Conservation (phyloP, 1,284 basidiomycete genomes). For the Sanguinoderma infundibulare region DNA sequence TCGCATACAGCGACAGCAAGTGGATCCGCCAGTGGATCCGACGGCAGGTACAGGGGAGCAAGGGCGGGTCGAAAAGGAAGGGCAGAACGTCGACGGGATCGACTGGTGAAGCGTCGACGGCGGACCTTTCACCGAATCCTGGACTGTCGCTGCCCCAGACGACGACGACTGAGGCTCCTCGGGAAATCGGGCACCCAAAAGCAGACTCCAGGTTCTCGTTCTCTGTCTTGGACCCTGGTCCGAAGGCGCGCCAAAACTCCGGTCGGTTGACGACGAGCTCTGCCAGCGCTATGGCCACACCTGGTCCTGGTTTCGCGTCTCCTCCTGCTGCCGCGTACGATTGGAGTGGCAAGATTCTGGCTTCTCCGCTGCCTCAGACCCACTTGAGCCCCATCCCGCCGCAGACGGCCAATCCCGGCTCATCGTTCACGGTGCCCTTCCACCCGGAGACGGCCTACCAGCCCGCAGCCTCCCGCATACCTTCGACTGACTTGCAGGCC, state of each 20-base stretch:
- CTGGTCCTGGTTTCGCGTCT: background rate
- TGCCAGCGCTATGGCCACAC: background rate
- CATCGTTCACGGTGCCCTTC: slow-evolving; percentile 23
- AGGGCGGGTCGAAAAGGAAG: slow-evolving; percentile 4
- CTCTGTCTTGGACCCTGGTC: background rate
- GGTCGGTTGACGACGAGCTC: background rate
- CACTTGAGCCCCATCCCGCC: background rate
- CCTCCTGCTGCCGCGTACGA: background rate
- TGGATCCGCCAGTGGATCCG: slow-evolving; percentile 31
- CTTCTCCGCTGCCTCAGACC: background rate
- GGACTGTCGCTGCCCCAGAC: too few species aligned
- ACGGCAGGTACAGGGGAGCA: slow-evolving; percentile 10
- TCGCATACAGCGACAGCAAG: slow-evolving; percentile 19
- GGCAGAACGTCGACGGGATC: background rate
- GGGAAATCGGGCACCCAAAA: too few species aligned
- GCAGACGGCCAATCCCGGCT: slow-evolving; percentile 15
- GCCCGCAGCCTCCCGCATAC: background rate
- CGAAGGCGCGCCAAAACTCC: background rate
- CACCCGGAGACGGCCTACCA: background rate
- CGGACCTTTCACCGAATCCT: background rate
- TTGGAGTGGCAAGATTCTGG: background rate
- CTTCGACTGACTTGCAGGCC: background rate
- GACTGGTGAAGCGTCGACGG: background rate
- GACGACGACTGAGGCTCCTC: too few species aligned
- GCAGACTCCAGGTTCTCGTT: too few species aligned